Percentiles rank a stretch among this genome's conserved stretches.
Conservation (phyloP, 148 eudicot species). For the Polygonum maritimum region DNA sequence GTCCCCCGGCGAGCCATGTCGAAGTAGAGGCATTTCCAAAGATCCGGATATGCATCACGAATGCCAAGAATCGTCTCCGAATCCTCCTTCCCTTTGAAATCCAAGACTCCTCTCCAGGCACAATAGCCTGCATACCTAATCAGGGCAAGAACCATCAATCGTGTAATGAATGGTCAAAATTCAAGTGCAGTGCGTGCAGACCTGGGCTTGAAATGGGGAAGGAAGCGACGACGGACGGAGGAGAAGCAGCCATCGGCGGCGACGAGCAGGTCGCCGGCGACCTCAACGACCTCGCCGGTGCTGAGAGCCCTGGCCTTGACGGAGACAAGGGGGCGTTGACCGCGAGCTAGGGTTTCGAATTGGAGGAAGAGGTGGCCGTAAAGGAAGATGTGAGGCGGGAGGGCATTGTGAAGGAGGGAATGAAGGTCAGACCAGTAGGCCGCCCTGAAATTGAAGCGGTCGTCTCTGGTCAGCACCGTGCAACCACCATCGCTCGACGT, state of each 20-base stretch:
- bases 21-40: conserved; percentile 68
- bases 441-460: conserved; percentile 62
- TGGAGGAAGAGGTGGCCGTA: conserved; percentile 64
- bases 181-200: background rate
- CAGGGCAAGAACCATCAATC: background rate
- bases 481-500: conserved; percentile 32
- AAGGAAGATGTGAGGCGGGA: conserved; percentile 34
- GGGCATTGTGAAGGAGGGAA: conserved; percentile 40
- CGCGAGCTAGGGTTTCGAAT: conserved; percentile 22
- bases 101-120: conserved; percentile 92
- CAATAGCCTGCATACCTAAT: conserved; percentile 73
- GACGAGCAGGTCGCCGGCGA: conserved; percentile 56
- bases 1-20: conserved; percentile 34
- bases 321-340: conserved; percentile 36
- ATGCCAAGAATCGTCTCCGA: conserved; percentile 38
- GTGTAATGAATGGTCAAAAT: no score
- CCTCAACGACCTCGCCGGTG: conserved; percentile 34
- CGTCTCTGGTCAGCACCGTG: conserved; percentile 49
- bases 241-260: conserved; percentile 94
- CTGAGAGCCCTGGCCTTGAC: conserved; percentile 33
- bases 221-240: conserved; percentile 43
- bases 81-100: conserved; percentile 39
- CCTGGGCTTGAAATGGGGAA: conserved; percentile 64
- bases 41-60: conserved; percentile 48
- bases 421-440: conserved; percentile 83